phyloP scores from a whole-genome alignment of 75 land plant species.

The Picea glauca region DNA sequence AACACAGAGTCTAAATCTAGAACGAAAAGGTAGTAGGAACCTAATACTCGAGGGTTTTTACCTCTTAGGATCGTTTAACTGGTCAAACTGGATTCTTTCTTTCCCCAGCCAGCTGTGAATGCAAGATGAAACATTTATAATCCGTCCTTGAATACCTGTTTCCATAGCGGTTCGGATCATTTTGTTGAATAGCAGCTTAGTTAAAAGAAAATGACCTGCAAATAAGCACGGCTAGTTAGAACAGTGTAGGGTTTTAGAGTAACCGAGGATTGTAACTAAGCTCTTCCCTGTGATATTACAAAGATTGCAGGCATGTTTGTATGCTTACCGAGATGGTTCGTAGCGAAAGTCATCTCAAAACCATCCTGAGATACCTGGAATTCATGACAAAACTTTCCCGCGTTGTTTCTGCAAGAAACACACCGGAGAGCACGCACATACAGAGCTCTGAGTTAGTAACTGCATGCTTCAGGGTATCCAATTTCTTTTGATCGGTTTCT shows the following conservation, averaged over 20 bases:
- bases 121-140: conserved; percentile 69
- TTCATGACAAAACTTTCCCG: conserved; percentile 51
- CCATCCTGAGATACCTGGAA: conserved; percentile 63
- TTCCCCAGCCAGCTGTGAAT: conserved; percentile 60
- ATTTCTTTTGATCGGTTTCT: too few species aligned
- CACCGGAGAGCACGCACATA: too few species aligned
- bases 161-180: conserved; percentile 61
- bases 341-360: conserved; percentile 77
- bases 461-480: too few species aligned
- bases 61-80: conserved; percentile 43
- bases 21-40: too few species aligned
- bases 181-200: conserved; percentile 51
- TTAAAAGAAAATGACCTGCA: conserved; percentile 74
- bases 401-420: conserved; percentile 57
- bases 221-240: too few species aligned
- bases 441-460: too few species aligned
- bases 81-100: conserved; percentile 26
- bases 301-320: not conserved
- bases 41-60: conserved; percentile 2
- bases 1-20: too few species aligned
- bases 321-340: conserved; percentile 62
- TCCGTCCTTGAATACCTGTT: conserved; percentile 63
- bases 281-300: too few species aligned
- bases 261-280: too few species aligned
- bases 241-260: too few species aligned